Conservation (phyloP, 352 stramenopile species). For the Pythium sp. region DNA sequence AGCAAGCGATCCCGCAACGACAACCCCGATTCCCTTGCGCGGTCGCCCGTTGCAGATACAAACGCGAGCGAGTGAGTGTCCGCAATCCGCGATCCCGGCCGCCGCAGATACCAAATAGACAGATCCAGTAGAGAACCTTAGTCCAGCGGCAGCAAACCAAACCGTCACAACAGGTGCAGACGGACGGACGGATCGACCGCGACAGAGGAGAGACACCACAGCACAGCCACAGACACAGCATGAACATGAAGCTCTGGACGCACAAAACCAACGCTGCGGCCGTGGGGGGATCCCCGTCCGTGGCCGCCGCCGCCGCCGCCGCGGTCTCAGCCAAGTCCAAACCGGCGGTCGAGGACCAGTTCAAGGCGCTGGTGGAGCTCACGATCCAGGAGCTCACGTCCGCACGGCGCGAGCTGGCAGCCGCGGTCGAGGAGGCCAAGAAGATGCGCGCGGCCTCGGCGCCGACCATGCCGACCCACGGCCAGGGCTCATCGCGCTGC, state of each 20-base stretch:
- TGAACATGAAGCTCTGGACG: slow-evolving; percentile 19
- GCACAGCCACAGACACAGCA: not conserved
- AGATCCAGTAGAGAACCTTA: not conserved
- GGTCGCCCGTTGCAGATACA: slow-evolving; percentile 3
- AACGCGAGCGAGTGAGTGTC: not conserved
- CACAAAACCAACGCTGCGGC: not conserved
- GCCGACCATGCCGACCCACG: slow-evolving; percentile 10
- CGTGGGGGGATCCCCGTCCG: slow-evolving; percentile 1
- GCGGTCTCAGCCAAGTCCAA: not conserved
- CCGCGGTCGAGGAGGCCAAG: slow-evolving; percentile 15
- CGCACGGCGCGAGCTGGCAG: slow-evolving; percentile 12
- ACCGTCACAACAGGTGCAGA: not conserved
- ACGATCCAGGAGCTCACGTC: slow-evolving; percentile 12
- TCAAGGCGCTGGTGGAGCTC: slow-evolving; percentile 15
- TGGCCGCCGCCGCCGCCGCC: not conserved
- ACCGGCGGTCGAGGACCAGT: slow-evolving; percentile 14
- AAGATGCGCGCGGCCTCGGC: slow-evolving; percentile 18
- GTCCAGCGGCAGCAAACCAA: not conserved
- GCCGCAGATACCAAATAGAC: slow-evolving; percentile 2
- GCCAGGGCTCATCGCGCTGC: slow-evolving; percentile 25
- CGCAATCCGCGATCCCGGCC: not conserved
- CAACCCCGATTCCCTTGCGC: slow-evolving; percentile 3
- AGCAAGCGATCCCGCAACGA: not conserved
- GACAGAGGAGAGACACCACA: not conserved
- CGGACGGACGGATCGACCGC: not conserved